Base-by-base conservation (phyloP, 2,329 filamentous ascomycete species). In the Arthrobotrys iridis region DNA sequence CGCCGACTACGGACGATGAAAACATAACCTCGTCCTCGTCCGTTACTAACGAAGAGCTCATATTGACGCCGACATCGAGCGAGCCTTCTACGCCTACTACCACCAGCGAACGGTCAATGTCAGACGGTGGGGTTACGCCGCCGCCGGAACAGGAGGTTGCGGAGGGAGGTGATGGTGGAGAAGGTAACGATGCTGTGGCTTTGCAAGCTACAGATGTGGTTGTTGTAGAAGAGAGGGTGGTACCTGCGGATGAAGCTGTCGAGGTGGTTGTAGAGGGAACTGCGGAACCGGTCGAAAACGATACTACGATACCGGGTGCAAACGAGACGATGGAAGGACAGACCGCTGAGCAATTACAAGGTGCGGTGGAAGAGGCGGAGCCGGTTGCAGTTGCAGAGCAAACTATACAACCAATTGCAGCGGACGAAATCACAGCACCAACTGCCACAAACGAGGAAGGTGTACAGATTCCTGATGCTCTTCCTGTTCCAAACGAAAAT, bases 41-140 rank as follows among this genome's bases (percentile, higher is more conserved):
- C 11, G 18, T 18, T 24, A 7, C n/a, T n/a, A n/a, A n/a, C n/a
- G n/a, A n/a, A n/a, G n/a, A n/a, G n/a, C n/a, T n/a, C n/a, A n/a
- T n/a, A n/a, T n/a, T n/a, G n/a, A 55, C 50, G 10, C 50, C 50
- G n/a, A 22, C 30, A 18, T 55, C 50, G 8, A 55, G 50, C 15
- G 50, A 35, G 15, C 50, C 50, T 37, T 55, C 50, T 6, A 55
- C 50, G 11, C 50, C 50, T 13, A 37, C 50, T 4, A 55, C n/a
- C n/a, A n/a, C n/a, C n/a, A n/a, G n/a, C n/a, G n/a, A n/a, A n/a
- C n/a, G n/a, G n/a, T n/a, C n/a, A n/a, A n/a, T n/a, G n/a, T n/a
- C n/a, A n/a, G n/a, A n/a, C n/a, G n/a, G n/a, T n/a, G n/a, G n/a
- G n/a, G n/a, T n/a, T n/a, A n/a, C n/a, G n/a, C n/a, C n/a, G n/a